phyloP scores from a whole-genome alignment of 2,329 filamentous ascomycete genomes.

The Colletotrichum filicis region DNA sequence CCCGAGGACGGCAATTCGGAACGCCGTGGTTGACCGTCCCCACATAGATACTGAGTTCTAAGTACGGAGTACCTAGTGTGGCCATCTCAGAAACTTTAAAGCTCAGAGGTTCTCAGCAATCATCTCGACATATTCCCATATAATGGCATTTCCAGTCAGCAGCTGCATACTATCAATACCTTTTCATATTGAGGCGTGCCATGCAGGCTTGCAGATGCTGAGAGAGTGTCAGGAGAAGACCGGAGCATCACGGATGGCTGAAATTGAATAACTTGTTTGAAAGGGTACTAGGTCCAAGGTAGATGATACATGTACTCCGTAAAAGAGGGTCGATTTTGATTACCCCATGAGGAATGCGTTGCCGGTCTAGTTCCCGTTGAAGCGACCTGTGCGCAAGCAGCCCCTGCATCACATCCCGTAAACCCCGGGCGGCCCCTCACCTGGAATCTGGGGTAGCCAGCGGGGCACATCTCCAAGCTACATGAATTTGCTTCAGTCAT shows the following conservation, averaged over 20 bases:
- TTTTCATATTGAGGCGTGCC: background rate
- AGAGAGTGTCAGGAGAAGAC: background rate
- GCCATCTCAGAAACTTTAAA: background rate
- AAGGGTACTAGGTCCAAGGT: background rate
- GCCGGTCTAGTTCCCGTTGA: background rate
- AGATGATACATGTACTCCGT: no score
- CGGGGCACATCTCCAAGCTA: background rate
- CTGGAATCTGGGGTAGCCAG: background rate
- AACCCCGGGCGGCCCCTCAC: background rate
- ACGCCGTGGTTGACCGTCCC: background rate
- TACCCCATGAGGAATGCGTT: background rate
- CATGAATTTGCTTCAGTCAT: background rate
- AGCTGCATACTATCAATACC: background rate
- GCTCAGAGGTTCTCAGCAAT: background rate
- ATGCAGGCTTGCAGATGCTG: no score
- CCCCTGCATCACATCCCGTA: background rate
- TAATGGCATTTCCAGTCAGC: background rate
- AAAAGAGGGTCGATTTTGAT: background rate
- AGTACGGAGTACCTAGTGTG: no score
- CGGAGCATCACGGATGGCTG: background rate
- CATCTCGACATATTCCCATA: background rate
- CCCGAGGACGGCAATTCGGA: background rate
- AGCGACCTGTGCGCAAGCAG: background rate
- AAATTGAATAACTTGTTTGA: background rate
- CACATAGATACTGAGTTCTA: background rate